Evolutionary conservation across 1,139 yeast genomes (phyloP).

Genomic region (Pichia terricola): DNA sequence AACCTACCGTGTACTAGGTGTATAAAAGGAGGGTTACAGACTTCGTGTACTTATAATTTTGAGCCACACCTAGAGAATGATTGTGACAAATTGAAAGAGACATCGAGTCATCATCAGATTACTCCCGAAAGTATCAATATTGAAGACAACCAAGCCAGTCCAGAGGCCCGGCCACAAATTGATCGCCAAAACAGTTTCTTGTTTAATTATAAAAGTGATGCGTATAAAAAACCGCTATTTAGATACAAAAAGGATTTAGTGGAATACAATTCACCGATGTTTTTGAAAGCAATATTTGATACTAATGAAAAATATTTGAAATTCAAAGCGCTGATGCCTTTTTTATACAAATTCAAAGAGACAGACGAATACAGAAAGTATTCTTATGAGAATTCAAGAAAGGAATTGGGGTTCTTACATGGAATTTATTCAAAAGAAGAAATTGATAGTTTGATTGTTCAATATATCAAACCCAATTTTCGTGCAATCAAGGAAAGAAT

Average conservation of each 20-base stretch:
- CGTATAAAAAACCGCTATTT: conserved; percentile 7
- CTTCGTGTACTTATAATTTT: conserved; percentile 8
- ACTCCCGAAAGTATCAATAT: not conserved
- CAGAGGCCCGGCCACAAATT: not conserved
- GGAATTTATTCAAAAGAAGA: conserved; percentile 3
- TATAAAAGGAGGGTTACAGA: conserved; percentile 8
- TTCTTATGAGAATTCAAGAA: not conserved
- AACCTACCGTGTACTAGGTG: conserved; percentile 36
- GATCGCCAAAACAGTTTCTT: not conserved
- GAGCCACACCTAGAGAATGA: too few species aligned
- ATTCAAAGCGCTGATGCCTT: conserved; percentile 5
- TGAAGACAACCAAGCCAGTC: too few species aligned
- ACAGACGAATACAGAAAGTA: not conserved
- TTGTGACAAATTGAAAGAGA: too few species aligned
- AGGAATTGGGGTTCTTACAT: conserved; percentile 1
- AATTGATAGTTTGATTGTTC: conserved; percentile 6
- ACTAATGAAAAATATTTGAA: conserved; percentile 4
- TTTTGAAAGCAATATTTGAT: conserved; percentile 3
- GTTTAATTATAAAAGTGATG: conserved; percentile 4
- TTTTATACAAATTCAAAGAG: conserved; percentile 7
- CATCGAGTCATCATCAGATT: too few species aligned
- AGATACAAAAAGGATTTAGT: conserved; percentile 9
- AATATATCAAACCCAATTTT: conserved; percentile 8
- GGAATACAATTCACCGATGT: conserved; percentile 6
- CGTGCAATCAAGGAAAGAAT: conserved; percentile 16